Evolutionary conservation across 495 filamentous ascomycete species (phyloP).

Genomic region (Aspergillus carlsbadensis): DNA sequence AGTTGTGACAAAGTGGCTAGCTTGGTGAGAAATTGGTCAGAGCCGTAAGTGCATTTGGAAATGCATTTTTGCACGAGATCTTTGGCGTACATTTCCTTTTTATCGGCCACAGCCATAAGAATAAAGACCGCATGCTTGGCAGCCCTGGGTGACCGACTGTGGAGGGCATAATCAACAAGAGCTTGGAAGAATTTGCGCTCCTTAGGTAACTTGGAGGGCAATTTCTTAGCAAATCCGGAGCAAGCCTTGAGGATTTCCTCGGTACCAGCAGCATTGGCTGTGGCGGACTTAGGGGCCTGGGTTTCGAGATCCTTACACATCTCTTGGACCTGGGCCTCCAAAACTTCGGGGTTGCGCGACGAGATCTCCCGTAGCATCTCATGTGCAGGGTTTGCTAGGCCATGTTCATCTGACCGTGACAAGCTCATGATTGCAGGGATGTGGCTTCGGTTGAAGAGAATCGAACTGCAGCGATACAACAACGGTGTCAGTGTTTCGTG

Average conservation of each 20-base stretch:
- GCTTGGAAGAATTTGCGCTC: conserved; percentile 83
- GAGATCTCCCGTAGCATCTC: conserved; percentile 94
- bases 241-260: conserved; percentile 92
- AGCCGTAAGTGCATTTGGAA: conserved; percentile 74
- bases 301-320: conserved; percentile 83
- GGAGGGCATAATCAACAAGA: conserved; percentile 74
- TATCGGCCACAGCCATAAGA: conserved; percentile 75
- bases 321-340: conserved; percentile 88
- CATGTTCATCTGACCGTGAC: conserved; percentile 76
- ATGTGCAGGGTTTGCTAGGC: conserved; percentile 75
- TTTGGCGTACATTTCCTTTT: conserved; percentile 82
- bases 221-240: conserved; percentile 80
- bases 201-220: conserved; percentile 78
- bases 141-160: conserved; percentile 76
- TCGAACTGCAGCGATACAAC: conserved; percentile 75
- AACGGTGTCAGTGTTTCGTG: conserved; percentile 81
- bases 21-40: conserved; percentile 74
- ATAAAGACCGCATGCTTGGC: conserved; percentile 94
- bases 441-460: conserved; percentile 92
- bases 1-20: conserved; percentile 83
- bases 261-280: conserved; percentile 61
- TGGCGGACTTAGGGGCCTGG: conserved; percentile 69
- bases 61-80: conserved; percentile 75
- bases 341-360: conserved; percentile 77
- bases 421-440: conserved; percentile 86